Evolutionary conservation across 1,139 yeast genomes (phyloP), one percentile per base, ranked within the genome.

Genomic region (Debaryomyces robertsiae): DNA sequence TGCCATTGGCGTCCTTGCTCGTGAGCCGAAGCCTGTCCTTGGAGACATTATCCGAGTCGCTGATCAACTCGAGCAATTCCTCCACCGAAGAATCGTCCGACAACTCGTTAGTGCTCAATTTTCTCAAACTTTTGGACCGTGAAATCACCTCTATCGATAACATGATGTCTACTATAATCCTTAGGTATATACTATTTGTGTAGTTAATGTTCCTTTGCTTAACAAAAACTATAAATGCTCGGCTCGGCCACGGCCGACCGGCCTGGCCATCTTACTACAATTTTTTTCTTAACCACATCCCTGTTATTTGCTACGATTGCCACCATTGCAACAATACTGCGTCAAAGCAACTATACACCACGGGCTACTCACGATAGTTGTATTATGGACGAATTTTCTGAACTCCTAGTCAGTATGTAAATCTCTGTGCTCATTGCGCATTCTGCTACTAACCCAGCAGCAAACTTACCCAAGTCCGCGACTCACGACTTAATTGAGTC

Each of bases 91-190:
- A 55, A 9, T 58, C 60, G 7, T 56, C 50, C n/a, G 61, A 55
- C 55, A 67, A 57, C 45, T 60, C 65, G 48, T 68, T 67, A 32
- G 70, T 58, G 7, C 70, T 56, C 32, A 63, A 59, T 32, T 65
- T 66, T 47, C 68, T 74, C 50, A 81, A 60, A 14, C 70, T 54
- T 51, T 68, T 75, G 16, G 84, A 79, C 43, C 84, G 77, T 1
- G 84, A 66, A 45, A 69, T 69, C 30, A 79, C 71, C 29, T 63
- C 66, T 47, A 75, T 64, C 31, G 62, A 49, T 38, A 69, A 70
- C 75, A 64, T 69, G 36, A 28, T 19, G 22, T 19, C 7, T 19
- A 19, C 22, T 19, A 19, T 7, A n/a, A n/a, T n/a, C n/a, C n/a
- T n/a, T n/a, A n/a, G n/a, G n/a, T 29, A 30, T 5, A 10, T 24